Percentiles rank a stretch among this genome's conserved stretches.
These are phyloP conservation scores for Pseudocercospora cruenta DNA, from an alignment of 2,329 filamentous ascomycete genomes.

Conservation along the genomic window DNA sequence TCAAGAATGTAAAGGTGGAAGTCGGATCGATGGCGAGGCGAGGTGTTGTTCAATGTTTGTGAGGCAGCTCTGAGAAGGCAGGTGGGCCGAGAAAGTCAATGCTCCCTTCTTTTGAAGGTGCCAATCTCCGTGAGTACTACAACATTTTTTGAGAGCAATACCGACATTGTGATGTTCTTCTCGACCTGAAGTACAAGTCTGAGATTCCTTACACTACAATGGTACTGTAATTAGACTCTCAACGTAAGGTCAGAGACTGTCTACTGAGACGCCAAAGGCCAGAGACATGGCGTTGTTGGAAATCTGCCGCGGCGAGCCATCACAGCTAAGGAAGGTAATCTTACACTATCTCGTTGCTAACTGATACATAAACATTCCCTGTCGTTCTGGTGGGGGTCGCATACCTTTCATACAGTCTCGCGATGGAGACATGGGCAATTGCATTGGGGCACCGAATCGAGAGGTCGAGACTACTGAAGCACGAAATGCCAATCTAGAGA, in stretches of 20 bases:
- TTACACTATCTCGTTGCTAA: neutral
- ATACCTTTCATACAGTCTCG: neutral
- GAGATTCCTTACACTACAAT: neutral
- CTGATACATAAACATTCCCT: neutral
- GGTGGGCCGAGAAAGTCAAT: neutral
- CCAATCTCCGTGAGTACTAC: neutral
- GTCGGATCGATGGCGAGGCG: neutral
- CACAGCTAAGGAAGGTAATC: neutral
- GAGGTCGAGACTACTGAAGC: neutral
- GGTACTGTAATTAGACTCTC: neutral
- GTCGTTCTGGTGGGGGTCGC: neutral
- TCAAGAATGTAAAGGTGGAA: neutral
- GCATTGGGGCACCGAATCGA: neutral
- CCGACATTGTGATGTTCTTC: neutral
- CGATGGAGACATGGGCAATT: neutral
- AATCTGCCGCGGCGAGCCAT: neutral
- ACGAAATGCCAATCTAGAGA: slow-evolving; percentile 4
- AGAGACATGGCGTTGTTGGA: neutral
- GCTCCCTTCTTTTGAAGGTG: neutral
- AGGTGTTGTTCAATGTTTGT: too few species aligned
- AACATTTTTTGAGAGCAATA: neutral
- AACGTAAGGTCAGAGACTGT: neutral
- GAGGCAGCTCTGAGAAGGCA: neutral
- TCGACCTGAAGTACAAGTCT: neutral
- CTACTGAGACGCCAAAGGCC: neutral